phyloP scores from a whole-genome alignment of 129 eudicot species.

The Lonicera japonica region DNA sequence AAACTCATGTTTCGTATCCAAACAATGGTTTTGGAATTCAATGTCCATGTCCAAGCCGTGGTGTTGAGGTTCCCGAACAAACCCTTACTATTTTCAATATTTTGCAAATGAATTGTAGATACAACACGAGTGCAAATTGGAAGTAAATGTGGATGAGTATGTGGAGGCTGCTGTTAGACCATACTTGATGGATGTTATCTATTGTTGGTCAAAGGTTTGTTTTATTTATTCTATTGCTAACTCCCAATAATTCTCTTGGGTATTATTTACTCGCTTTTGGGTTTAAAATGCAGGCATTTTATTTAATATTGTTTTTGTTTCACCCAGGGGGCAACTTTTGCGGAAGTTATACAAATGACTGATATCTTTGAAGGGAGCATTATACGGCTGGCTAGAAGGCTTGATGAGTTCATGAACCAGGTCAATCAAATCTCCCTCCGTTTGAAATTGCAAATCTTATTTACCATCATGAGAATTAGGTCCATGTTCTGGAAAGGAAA shows the following conservation, averaged over 20 bases:
- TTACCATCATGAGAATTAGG: too few relatives aligned
- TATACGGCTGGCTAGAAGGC: constrained; percentile 88
- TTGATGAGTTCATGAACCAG: constrained; percentile 97
- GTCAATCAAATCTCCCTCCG: constrained; percentile 18
- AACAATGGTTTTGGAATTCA: too few relatives aligned
- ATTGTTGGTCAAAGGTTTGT: constrained; percentile 94
- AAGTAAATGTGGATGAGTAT: constrained; percentile 87
- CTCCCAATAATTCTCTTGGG: background rate
- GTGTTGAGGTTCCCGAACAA: too few relatives aligned
- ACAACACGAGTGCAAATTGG: constrained; percentile 95
- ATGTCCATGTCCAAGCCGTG: too few relatives aligned
- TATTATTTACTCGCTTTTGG: too few relatives aligned
- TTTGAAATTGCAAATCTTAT: too few relatives aligned
- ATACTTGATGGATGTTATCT: constrained; percentile 96
- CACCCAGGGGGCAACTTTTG: constrained; percentile 72
- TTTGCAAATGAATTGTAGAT: constrained; percentile 42
- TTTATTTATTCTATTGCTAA: background rate
- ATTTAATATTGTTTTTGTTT: background rate
- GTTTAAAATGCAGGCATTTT: too few relatives aligned
- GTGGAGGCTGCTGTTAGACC: constrained; percentile 94
- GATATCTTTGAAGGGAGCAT: constrained; percentile 98
- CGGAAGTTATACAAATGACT: constrained; percentile 95
- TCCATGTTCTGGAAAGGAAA: too few relatives aligned
- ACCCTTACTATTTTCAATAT: background rate
- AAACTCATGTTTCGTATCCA: too few relatives aligned